A percentile compares a stretch with the other conserved stretches of the same genome.
phyloP scores from a whole-genome alignment of 805 yeast species.

The Barnettozyma siamensis region DNA sequence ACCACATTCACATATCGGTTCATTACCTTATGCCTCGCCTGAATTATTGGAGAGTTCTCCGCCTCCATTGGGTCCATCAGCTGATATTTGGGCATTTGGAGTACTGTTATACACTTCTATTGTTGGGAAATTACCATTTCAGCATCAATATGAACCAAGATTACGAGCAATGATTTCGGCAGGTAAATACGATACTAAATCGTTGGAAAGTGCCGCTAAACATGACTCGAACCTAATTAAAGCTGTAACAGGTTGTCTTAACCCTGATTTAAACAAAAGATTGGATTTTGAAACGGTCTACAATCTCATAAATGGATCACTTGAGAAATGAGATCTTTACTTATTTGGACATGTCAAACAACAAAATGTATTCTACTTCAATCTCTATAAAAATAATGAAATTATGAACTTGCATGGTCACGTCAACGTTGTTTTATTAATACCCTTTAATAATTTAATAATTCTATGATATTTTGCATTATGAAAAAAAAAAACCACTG shows the following conservation, averaged over 20 bases:
- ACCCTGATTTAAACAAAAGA: conserved; percentile 44
- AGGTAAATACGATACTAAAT: conserved; percentile 51
- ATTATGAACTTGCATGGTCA: background rate
- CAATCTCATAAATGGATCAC: background rate
- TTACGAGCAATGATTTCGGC: conserved; percentile 65
- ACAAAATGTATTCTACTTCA: too few species aligned
- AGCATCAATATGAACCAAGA: conserved; percentile 78
- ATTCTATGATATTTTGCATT: too few species aligned
- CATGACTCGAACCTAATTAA: conserved; percentile 22
- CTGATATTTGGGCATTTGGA: conserved; percentile 92
- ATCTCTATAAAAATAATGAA: background rate
- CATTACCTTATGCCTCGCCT: conserved; percentile 90
- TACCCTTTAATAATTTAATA: too few species aligned
- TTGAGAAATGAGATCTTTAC: too few species aligned
- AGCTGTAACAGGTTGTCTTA: conserved; percentile 49
- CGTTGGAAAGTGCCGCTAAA: conserved; percentile 38
- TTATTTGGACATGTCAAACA: too few species aligned
- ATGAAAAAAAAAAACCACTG: too few species aligned
- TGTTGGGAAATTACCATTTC: conserved; percentile 73
- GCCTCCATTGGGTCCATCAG: conserved; percentile 52
- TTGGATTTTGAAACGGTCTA: conserved; percentile 40
- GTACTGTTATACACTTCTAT: conserved; percentile 68
- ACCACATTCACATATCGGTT: conserved; percentile 75
- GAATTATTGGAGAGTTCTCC: conserved; percentile 66
- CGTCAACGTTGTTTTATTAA: background rate